Evolutionary conservation across 2,329 filamentous ascomycete species (phyloP), one percentile per base, ranked within the genome.

Genomic region (Bipolaris zeicola): DNA sequence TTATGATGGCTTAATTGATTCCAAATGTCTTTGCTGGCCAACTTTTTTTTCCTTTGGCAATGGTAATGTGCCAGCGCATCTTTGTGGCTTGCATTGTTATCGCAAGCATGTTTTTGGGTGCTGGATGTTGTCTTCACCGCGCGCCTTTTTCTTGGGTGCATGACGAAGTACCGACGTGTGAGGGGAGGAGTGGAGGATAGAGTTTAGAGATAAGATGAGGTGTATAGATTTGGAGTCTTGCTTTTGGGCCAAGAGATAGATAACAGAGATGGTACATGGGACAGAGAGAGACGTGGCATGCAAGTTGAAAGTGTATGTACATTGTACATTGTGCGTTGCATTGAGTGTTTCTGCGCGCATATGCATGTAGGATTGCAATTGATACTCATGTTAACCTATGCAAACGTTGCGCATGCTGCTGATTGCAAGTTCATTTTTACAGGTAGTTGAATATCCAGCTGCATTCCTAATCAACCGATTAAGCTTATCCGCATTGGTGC

Each of bases 1-100:
- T 31, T 18, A 59, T 59, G 57, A 56, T 59, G 38, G 49, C 39
- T 24, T n/a, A 11, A 47, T 20, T 26, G 18, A 34, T 38, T n/a
- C 22, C 34, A 20, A 13, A 16, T 20, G 28, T 31, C 28, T 31
- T 31, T 31, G 28, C 28, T 31, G 28, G 10, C 28, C 10, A 31
- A 13, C 28, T 13, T 13, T 31, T 28, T 26, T 8, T 8, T 26
- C 6, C 26, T 11, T 13, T 31, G 28, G 10, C 28, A 31, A 13
- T 31, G 5, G 10, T 5, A 31, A 8, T 31, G 28, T 31, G 28
- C 28, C 28, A 31, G 28, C 28, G 10, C 28, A 31, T 11, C 28
- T 38, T 14, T 20, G 3, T 38, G 20, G 34, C 28, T 45, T 33
- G 28, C 42, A 45, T 45, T 5, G 31, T 18, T 18, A 14, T 45